Evolutionary conservation across 441 rosid genomes (phyloP).

Genomic region (Melastoma candidum): DNA sequence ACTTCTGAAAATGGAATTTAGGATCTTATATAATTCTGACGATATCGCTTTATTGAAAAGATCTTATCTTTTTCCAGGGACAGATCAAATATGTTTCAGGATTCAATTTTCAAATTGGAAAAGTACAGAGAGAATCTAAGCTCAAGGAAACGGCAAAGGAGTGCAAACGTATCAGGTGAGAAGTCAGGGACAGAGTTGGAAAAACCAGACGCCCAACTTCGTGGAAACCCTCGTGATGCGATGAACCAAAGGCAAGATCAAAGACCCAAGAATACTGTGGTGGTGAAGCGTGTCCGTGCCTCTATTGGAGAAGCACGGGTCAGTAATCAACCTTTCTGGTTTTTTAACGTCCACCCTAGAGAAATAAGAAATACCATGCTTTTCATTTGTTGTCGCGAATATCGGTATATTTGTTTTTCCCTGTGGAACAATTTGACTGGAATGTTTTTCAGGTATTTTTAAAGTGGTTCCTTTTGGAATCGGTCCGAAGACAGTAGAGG

Average conservation of each 20-base stretch:
- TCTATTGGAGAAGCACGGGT: constrained; percentile 50
- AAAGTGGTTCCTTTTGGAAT: no score
- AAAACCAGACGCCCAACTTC: constrained; percentile 44
- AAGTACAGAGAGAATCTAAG: constrained; percentile 37
- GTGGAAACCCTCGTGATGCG: constrained; percentile 34
- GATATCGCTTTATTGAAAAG: constrained; percentile 11
- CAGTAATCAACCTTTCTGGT: constrained; percentile 20
- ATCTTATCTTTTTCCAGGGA: constrained; percentile 31
- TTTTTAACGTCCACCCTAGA: not conserved
- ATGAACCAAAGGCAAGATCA: constrained; percentile 45
- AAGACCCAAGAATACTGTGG: constrained; percentile 42
- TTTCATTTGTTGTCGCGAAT: no score
- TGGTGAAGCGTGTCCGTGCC: constrained; percentile 52
- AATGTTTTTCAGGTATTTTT: no score
- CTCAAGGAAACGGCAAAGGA: constrained; percentile 48
- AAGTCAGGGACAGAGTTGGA: constrained; percentile 36
- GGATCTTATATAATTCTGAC: not conserved
- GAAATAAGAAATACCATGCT: no score
- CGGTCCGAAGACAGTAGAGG: no score
- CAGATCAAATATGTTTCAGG: constrained; percentile 44
- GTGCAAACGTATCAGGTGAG: constrained; percentile 35
- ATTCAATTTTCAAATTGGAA: constrained; percentile 43
- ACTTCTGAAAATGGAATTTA: not conserved
- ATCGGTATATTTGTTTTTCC: no score
- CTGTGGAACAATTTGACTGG: no score